Conservation (phyloP, 1,284 basidiomycete genomes). For the Cryptococcus floricola region DNA sequence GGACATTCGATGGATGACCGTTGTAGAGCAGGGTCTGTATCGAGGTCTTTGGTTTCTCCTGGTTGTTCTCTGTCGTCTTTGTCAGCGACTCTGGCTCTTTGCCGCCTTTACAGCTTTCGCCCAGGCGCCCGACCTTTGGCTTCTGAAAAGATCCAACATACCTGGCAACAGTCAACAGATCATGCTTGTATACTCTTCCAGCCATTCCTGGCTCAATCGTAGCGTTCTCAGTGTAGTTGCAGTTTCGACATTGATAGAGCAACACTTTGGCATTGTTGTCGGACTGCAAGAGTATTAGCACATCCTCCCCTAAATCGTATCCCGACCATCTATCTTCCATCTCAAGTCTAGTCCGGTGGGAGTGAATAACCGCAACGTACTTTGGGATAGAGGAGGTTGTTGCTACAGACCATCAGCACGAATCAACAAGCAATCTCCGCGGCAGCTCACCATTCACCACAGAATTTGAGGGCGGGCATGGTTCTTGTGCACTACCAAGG, state of each 20-base stretch:
- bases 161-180: constrained; percentile 90
- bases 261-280: constrained; percentile 81
- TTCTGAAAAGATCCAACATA: constrained; percentile 51
- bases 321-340: no score
- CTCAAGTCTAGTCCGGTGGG: no score
- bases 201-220: constrained; percentile 59
- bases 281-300: constrained; percentile 55
- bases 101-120: background rate
- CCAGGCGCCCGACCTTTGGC: background rate
- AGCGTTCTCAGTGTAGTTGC: constrained; percentile 78
- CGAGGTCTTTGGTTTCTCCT: constrained; percentile 84
- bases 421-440: background rate
- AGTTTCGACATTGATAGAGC: constrained; percentile 91
- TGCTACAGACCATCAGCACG: constrained; percentile 49
- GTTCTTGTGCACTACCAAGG: background rate
- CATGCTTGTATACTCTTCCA: constrained; percentile 83
- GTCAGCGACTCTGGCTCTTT: no score
- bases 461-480: constrained; percentile 66
- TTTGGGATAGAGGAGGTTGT: constrained; percentile 85
- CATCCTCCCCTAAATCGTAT: no score
- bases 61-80: constrained; percentile 71
- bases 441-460: constrained; percentile 64
- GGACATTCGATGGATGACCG: constrained; percentile 50
- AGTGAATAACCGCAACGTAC: constrained; percentile 32
- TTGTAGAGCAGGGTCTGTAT: constrained; percentile 80